Percentiles rank a stretch among this genome's conserved stretches.
Conservation (phyloP, 495 filamentous ascomycete genomes). For the Penicillium mononematosum region DNA sequence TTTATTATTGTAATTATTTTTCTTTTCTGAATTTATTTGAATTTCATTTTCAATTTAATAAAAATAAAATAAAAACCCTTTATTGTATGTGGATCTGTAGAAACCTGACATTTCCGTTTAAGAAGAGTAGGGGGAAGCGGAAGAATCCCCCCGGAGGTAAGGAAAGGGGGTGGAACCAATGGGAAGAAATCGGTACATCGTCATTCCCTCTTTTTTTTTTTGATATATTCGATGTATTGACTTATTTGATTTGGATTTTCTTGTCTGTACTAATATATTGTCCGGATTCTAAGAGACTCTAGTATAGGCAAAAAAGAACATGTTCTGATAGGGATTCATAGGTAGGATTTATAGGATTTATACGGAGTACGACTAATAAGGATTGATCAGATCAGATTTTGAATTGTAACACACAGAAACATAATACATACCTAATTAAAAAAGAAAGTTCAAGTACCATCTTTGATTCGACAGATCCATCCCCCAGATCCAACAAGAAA, state of each 20-base stretch:
- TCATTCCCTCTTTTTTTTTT: not conserved
- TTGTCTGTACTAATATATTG: too few species aligned
- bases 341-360: too few species aligned
- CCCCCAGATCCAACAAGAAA: conserved; percentile 20
- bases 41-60: conserved; percentile 15
- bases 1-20: conserved; percentile 20
- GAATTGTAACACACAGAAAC: conserved; percentile 2
- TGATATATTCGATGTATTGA: not conserved
- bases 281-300: too few species aligned
- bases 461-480: conserved; percentile 22
- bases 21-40: conserved; percentile 16
- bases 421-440: not conserved
- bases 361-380: too few species aligned
- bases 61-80: conserved; percentile 14
- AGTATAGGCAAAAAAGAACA: too few species aligned
- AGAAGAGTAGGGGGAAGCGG: conserved; percentile 18
- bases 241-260: not conserved
- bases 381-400: too few species aligned
- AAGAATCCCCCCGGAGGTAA: conserved; percentile 27
- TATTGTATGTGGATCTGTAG: conserved; percentile 14
- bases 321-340: too few species aligned
- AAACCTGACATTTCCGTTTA: conserved; percentile 20
- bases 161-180: conserved; percentile 38
- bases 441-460: too few species aligned
- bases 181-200: conserved; percentile 12